Evolutionary conservation across 169 alveolate species (phyloP).

Genomic region (Plasmodium falciparum): DNA sequence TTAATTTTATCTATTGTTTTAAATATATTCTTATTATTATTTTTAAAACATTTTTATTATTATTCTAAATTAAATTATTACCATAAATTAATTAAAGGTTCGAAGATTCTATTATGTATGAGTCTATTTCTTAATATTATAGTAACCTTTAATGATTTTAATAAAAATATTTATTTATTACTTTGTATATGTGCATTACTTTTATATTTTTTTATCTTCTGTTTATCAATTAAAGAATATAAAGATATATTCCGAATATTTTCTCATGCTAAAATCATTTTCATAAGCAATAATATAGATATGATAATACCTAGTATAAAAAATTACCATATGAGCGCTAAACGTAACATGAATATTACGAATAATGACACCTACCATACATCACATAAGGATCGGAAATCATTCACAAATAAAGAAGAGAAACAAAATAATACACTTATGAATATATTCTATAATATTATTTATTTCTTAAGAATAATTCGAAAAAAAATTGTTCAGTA

Average conservation of each 20-base stretch:
- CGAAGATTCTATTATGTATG: neutral
- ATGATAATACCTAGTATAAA: neutral
- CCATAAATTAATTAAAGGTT: constrained; percentile 18
- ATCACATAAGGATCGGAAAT: too few relatives aligned
- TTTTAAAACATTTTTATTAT: constrained; percentile 19
- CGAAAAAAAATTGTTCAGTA: too few relatives aligned
- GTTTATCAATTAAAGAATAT: constrained; percentile 24
- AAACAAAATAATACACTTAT: too few relatives aligned
- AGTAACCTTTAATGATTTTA: constrained; percentile 17
- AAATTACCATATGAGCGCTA: neutral
- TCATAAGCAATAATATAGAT: constrained; percentile 7
- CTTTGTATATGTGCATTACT: constrained; percentile 2
- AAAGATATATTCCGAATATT: constrained; percentile 22
- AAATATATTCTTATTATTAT: constrained; percentile 18
- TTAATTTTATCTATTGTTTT: constrained; percentile 19
- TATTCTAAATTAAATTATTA: constrained; percentile 54
- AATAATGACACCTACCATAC: neutral
- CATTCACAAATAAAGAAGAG: too few relatives aligned
- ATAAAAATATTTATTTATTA: constrained; percentile 16
- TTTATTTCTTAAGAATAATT: too few relatives aligned
- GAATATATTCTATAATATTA: too few relatives aligned
- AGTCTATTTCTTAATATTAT: neutral
- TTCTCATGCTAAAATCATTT: constrained; percentile 10
- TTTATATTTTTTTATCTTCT: neutral
- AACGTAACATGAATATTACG: neutral